Base-by-base conservation (phyloP, 768 basidiomycete species). In the Lactarius sanguifluus region DNA sequence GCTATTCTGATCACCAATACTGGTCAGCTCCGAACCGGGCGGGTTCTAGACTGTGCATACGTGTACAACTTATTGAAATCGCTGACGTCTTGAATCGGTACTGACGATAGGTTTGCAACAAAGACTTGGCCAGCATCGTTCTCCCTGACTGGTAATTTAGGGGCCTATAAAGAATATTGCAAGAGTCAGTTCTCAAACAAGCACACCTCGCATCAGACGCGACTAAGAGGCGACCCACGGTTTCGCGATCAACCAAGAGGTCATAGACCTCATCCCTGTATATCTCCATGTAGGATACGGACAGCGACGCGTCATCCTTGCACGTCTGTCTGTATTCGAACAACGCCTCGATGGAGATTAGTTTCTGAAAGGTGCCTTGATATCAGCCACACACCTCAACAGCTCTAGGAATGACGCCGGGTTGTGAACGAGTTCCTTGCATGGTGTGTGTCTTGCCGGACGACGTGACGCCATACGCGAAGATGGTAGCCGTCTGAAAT, bases 371-470 rank as follows among this genome's bases (percentile, higher is more conserved):
- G 12, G 20, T 25, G 20, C 15, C 18, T 25, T 5, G 36, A 61
- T 5, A 36, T 28, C 4, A 61, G n/a, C 59, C 32, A 72, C 83
- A 57, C 67, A 88, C 92, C 74, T 85, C 77, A n/a, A 95, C 86
- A 7, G 87, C 86, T 32, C 91, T 83, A 28, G 92, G 92, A 69
- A 95, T 95, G 62, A 96, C 88, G 1, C 94, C 94, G n/a, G 90
- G 91, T 38, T 91, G 82, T 1, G 80, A 57, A 43, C 77, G 81
- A 8, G 82, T 86, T 43, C 94, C 94, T 77, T 95, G 93, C 91
- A 96, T 96, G 0, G 94, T 96, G 75, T 94, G 86, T 0, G 93
- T 96, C 80, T 94, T 95, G 20, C 93, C 94, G 6, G 90, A 92
- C 1, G 91, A 93, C 12, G 92, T 95, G 15, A 94, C 92, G 8